Conservation (phyloP, 2,329 filamentous ascomycete species). For the Ceratocystis diversiconidia region DNA sequence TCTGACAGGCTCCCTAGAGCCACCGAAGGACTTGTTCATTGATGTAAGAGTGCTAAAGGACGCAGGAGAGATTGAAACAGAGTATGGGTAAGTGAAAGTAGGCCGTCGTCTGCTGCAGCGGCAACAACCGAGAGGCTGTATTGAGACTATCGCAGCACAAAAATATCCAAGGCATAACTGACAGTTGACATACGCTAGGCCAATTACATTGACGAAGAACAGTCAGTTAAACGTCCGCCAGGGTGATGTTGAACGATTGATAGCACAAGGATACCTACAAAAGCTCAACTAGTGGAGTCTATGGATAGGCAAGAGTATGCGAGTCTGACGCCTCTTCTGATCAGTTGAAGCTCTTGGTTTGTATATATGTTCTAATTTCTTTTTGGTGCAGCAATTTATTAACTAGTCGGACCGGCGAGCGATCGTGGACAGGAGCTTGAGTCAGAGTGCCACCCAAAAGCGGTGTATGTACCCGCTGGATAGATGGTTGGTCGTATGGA, state of each 20-base stretch:
- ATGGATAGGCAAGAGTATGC: not conserved
- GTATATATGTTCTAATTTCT: not conserved
- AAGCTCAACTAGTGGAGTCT: slow-evolving; percentile 51
- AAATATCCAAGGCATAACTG: slow-evolving; percentile 12
- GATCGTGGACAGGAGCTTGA: not conserved
- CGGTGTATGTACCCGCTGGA: not conserved
- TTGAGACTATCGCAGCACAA: not conserved
- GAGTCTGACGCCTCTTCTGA: not conserved
- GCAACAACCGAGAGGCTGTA: too few relatives aligned
- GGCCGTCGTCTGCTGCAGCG: not conserved
- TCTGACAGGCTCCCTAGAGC: slow-evolving; percentile 82
- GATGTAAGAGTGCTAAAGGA: slow-evolving; percentile 93
- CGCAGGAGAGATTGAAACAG: slow-evolving; percentile 95
- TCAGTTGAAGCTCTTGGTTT: not conserved
- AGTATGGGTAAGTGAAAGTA: slow-evolving; percentile 64
- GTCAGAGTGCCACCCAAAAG: not conserved
- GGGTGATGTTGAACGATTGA: slow-evolving; percentile 86
- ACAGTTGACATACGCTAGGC: slow-evolving; percentile 35
- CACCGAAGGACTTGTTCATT: slow-evolving; percentile 90
- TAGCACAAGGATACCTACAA: slow-evolving; percentile 88
- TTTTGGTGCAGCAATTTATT: not conserved
- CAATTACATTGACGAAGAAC: slow-evolving; percentile 93
- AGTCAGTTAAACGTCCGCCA: slow-evolving; percentile 96
- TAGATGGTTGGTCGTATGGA: not conserved
- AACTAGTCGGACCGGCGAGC: not conserved